Conservation (phyloP, 176 grass and related monocot species). For the bread wheat (Triticum aestivum) region DNA sequence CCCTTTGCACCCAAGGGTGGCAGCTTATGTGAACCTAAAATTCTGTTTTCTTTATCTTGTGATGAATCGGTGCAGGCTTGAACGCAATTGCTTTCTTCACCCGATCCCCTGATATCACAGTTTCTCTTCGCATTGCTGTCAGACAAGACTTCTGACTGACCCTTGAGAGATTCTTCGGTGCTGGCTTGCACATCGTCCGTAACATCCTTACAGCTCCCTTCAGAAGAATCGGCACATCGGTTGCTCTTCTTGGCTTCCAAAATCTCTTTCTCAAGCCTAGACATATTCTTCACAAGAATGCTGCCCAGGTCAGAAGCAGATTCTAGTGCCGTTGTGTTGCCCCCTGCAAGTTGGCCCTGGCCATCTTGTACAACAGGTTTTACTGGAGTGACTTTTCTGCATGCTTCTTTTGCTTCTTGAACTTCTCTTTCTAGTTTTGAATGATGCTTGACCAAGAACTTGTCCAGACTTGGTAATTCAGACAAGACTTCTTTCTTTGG, state of each 20-base stretch:
- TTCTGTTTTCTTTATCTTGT: constrained; percentile 58
- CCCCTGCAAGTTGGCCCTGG: constrained; percentile 7
- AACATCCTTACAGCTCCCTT: constrained; percentile 26
- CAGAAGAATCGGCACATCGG: not conserved
- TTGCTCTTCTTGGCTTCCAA: constrained; percentile 54
- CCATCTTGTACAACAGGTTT: constrained; percentile 12
- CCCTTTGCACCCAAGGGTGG: constrained; percentile 36
- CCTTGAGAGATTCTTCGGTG: constrained; percentile 20
- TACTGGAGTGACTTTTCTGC: constrained; percentile 26
- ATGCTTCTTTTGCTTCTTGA: constrained; percentile 50
- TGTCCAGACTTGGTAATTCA: constrained; percentile 79
- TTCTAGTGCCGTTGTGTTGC: constrained; percentile 7
- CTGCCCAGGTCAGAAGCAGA: constrained; percentile 42
- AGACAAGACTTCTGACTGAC: constrained; percentile 24
- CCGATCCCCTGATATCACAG: constrained; percentile 3
- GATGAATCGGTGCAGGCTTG: not conserved
- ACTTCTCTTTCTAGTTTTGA: constrained; percentile 76
- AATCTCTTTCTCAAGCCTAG: constrained; percentile 66
- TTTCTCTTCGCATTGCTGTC: constrained; percentile 8
- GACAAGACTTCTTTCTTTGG: constrained; percentile 45
- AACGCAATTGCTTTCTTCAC: constrained; percentile 26
- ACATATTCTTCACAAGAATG: constrained; percentile 61
- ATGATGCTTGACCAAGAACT: constrained; percentile 81
- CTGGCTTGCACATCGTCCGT: not conserved
- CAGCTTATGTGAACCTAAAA: constrained; percentile 13